Percentiles rank a stretch among this genome's conserved stretches.
These are phyloP conservation scores for Anisogramma anomala DNA, from an alignment of 2,329 filamentous ascomycete genomes.

Conservation along the genomic window DNA sequence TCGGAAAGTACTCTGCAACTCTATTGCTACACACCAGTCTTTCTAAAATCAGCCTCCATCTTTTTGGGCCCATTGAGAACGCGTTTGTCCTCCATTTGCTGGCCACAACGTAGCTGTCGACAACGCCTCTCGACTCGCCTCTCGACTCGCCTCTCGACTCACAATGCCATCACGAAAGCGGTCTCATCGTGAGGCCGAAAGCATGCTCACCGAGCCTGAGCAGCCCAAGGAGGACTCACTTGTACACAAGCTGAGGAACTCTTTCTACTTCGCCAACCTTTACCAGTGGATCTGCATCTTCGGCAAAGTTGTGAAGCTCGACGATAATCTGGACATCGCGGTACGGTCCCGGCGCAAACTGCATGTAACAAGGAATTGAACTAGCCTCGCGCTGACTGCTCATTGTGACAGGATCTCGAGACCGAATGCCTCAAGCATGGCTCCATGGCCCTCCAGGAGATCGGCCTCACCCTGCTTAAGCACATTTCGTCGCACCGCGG, in stretches of 20 bases:
- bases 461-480: constrained; percentile 80
- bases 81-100: constrained; percentile 2
- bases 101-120: too few relatives aligned
- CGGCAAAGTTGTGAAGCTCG: constrained; percentile 78
- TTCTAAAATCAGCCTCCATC: background rate
- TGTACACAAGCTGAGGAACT: constrained; percentile 64
- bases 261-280: constrained; percentile 92
- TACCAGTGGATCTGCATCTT: constrained; percentile 92
- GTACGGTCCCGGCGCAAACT: constrained; percentile 36
- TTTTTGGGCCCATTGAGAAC: background rate
- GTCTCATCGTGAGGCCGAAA: constrained; percentile 32
- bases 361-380: background rate
- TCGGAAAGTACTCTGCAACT: too few relatives aligned
- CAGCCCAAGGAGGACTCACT: constrained; percentile 26
- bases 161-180: constrained; percentile 40
- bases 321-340: constrained; percentile 80
- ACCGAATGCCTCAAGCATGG: constrained; percentile 72
- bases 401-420: constrained; percentile 60
- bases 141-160: too few relatives aligned
- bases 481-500: constrained; percentile 89
- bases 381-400: constrained; percentile 1
- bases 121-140: too few relatives aligned
- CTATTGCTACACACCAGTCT: too few relatives aligned
- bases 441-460: constrained; percentile 63
- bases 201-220: constrained; percentile 19